Evolutionary conservation across 352 stramenopile species (phyloP), one percentile per base, ranked within the genome.

Genomic region (Globisporangium abappressorium): DNA sequence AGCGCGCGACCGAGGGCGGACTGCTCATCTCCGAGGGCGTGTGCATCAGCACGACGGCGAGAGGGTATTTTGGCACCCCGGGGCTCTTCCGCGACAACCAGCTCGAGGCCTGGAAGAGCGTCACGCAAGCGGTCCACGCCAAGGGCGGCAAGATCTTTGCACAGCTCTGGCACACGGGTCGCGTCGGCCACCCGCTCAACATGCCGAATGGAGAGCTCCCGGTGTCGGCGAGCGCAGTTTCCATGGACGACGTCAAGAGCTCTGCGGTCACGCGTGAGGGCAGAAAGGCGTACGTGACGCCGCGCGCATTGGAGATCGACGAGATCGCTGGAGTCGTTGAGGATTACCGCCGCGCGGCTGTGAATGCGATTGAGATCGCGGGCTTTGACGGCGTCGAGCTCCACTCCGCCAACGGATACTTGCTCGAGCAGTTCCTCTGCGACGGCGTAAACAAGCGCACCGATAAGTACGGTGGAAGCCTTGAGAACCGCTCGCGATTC

Each of bases 311-410:
- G 46, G 76, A 76, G 9, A 59, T 71, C 20, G 73, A 92, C 6
- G 88, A 97, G 33, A 90, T 97, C 62, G 57, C 77, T 12, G 43
- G 46, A 1, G 72, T 81, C 9, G 74, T 95, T 6, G 56, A 86
- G 24, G 82, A 92, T 51, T 97, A 84, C 71, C 65, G 72, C 8
- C 60, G 78, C 30, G 84, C 71, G 0, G 89, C 90, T 0, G 59
- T 70, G 26, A 78, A 77, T 20, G 75, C 81, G 6, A 83, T 88
- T n/a, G 65, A 61, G 8, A 20, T 82, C n/a, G 90, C 90, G 24
- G 92, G 91, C 41, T 97, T 97, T 70, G 92, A 98, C 60, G 90
- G 90, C 28, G 76, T 97, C 24, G 89, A 98, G 65, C 60, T 98
- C 26, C 92, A 97, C 70, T 66, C 24, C 9, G 91, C 86, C 2